Base-by-base conservation (phyloP, 2,329 filamentous ascomycete species). In the Apiospora koreana region DNA sequence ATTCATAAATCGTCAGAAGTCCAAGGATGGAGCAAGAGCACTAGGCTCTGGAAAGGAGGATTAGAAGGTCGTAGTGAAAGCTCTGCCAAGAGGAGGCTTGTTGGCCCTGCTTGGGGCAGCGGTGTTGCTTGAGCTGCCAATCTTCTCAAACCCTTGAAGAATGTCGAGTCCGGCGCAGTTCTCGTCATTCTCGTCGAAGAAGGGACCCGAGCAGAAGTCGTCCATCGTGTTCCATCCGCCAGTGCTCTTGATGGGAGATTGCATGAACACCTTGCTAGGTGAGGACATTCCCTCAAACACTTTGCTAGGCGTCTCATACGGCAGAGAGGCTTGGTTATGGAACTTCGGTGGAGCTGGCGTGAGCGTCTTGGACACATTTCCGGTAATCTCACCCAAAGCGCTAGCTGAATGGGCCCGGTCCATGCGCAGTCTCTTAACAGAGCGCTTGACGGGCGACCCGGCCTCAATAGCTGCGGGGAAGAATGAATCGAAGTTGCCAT, bases 61-160 rank as follows among this genome's bases (percentile, higher is more conserved):
- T 79, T 76, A 83, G 71, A 83, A 81, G 46, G 75, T 76, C 62
- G 79, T 80, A 64, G 77, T 82, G 73, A 78, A 81, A 71, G 79
- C 83, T 70, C 80, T 81, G 71, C 78, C 79, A 68, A 81, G 72
- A 58, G 72, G 73, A 58, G 82, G 80, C 73, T 83, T 84, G 38
- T 76, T 77, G 21, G 73, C 65, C 67, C 77, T 75, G 18, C 28
- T 23, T 69, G 77, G 69, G 74, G 74, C 73, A 70, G 76, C 76
- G 43, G 76, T 72, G 50, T 75, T 78, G 71, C 79, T 82, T 73
- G 78, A 83, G 64, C 84, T 82, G 65, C 92, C 92, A 77, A 94
- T 94, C 82, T 91, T 92, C 78, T 92, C 89, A 76, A 94, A 94
- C 12, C 92, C 92, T 77, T 93, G 90, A 64, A 93, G 86, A 73